A percentile compares a stretch with the other conserved stretches of the same genome.
These are phyloP conservation scores for Penicillium sp. DNA, from an alignment of 2,329 filamentous ascomycete genomes.

Conservation along the genomic window DNA sequence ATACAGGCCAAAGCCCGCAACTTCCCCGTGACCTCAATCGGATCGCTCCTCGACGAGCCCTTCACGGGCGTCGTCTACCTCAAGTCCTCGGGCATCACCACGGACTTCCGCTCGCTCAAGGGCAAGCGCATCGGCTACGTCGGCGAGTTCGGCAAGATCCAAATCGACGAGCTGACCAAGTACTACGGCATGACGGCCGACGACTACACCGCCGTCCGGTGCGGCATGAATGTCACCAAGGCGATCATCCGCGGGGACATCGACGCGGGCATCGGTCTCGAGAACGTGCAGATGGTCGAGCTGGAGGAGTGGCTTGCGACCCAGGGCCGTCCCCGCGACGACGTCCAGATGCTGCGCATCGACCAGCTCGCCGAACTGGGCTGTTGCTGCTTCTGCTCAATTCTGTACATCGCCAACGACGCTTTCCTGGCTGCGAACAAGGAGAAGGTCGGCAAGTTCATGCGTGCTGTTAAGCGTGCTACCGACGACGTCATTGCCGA, in stretches of 20 bases:
- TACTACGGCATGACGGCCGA: conserved; percentile 73
- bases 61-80: conserved; percentile 79
- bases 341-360: conserved; percentile 80
- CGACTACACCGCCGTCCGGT: conserved; percentile 76
- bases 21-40: conserved; percentile 72
- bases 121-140: conserved; percentile 79
- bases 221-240: conserved; percentile 79
- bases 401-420: conserved; percentile 80
- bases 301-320: conserved; percentile 71
- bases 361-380: conserved; percentile 77
- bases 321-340: conserved; percentile 63
- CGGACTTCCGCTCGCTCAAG: conserved; percentile 73
- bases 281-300: conserved; percentile 84
- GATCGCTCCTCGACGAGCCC: conserved; percentile 74
- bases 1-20: conserved; percentile 69
- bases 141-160: conserved; percentile 79
- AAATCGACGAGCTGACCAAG: conserved; percentile 77
- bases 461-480: conserved; percentile 72
- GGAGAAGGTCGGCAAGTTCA: conserved; percentile 66
- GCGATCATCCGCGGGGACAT: conserved; percentile 73
- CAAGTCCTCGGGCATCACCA: conserved; percentile 71
- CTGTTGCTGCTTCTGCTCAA: conserved; percentile 82
- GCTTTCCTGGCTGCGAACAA: conserved; percentile 66
- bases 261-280: conserved; percentile 74
- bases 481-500: conserved; percentile 70